Conservation (phyloP, 1,284 basidiomycete species). For the Wallemia hederae region DNA sequence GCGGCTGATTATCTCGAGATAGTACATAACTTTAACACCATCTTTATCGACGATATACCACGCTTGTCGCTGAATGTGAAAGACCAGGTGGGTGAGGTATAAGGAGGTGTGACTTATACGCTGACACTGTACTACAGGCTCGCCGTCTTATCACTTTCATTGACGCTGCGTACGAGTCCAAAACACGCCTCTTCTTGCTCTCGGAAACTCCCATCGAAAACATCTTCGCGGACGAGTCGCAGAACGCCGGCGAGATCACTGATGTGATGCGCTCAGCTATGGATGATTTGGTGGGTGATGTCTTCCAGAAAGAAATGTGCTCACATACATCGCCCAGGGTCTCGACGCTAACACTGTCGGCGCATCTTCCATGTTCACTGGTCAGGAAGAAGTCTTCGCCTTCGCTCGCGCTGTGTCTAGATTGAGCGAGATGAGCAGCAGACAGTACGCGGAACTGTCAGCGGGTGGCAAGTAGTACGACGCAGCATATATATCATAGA, state of each 20-base stretch:
- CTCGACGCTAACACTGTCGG: slow-evolving; percentile 42
- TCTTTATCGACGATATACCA: slow-evolving; percentile 67
- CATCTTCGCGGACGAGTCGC: slow-evolving; percentile 45
- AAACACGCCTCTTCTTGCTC: slow-evolving; percentile 66
- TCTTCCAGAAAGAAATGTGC: slow-evolving; percentile 1
- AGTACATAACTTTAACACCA: slow-evolving; percentile 53
- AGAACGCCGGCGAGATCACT: slow-evolving; percentile 22
- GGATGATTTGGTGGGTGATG: slow-evolving; percentile 46
- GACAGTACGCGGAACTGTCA: slow-evolving; percentile 46
- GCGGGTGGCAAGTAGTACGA: slow-evolving; percentile 3
- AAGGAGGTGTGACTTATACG: not conserved
- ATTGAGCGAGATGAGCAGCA: slow-evolving; percentile 69
- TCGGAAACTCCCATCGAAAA: slow-evolving; percentile 67
- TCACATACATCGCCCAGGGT: slow-evolving; percentile 24
- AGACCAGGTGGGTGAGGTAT: slow-evolving; percentile 32
- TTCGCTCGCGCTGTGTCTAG: slow-evolving; percentile 76
- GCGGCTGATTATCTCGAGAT: slow-evolving; percentile 92
- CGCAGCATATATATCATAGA: not conserved
- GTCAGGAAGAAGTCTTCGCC: slow-evolving; percentile 80
- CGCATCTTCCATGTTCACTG: slow-evolving; percentile 56
- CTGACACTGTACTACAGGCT: slow-evolving; percentile 23
- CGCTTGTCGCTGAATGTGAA: slow-evolving; percentile 48
- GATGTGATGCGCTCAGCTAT: slow-evolving; percentile 57
- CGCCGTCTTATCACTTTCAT: slow-evolving; percentile 91
- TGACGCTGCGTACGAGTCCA: slow-evolving; percentile 30